Percentiles rank a stretch among this genome's conserved stretches.
Conservation (phyloP, 2,329 filamentous ascomycete genomes). For the Dryadomyces quercivorus region DNA sequence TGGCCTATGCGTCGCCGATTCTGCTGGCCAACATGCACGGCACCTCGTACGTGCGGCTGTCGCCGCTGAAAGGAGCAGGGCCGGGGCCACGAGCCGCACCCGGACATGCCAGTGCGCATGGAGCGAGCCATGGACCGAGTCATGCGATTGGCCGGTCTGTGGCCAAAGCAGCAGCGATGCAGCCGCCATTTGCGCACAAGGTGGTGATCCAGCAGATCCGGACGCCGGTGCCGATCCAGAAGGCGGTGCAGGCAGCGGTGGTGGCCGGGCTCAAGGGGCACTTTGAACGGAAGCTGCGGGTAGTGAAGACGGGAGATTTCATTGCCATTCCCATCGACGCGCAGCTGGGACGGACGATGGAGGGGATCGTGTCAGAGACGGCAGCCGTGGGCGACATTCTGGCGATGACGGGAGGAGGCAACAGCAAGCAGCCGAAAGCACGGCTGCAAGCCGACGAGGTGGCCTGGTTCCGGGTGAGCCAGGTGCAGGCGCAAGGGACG, state of each 20-base stretch:
- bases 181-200: constrained; percentile 53
- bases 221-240: constrained; percentile 78
- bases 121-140: background rate
- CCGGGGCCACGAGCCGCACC: constrained; percentile 27
- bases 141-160: constrained; percentile 39
- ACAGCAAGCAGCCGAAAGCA: background rate
- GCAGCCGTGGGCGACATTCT: constrained; percentile 61
- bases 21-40: constrained; percentile 76
- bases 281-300: constrained; percentile 70
- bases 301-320: constrained; percentile 78
- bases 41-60: constrained; percentile 66
- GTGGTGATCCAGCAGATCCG: constrained; percentile 82
- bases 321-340: constrained; percentile 85
- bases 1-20: constrained; percentile 71
- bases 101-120: background rate
- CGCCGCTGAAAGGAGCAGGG: constrained; percentile 36
- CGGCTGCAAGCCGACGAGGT: constrained; percentile 42
- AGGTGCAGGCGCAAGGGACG: constrained; percentile 45
- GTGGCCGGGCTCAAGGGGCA: constrained; percentile 79
- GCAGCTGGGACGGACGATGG: constrained; percentile 67
- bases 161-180: constrained; percentile 37
- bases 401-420: constrained; percentile 32
- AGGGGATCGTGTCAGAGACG: constrained; percentile 52
- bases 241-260: constrained; percentile 71
- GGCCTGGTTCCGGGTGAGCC: constrained; percentile 87